These are phyloP conservation scores for Auxenochlorella protothecoides DNA, from an alignment of 139 green algal genomes.

Conservation along the genomic window DNA sequence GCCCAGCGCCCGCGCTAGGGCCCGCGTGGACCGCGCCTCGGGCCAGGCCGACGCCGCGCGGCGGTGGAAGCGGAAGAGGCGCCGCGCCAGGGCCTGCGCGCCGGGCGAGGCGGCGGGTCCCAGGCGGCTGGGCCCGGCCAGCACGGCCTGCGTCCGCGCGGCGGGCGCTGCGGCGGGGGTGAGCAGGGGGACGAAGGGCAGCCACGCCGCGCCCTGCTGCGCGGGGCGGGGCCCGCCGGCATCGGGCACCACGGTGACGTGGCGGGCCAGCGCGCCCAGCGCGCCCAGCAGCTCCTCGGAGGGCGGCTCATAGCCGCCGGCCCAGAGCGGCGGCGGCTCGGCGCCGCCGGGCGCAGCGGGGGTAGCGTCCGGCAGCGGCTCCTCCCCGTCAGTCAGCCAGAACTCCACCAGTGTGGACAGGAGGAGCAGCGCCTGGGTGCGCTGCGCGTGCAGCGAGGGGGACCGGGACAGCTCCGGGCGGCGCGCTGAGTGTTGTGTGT, in stretches of 20 bases:
- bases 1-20: too few relatives aligned
- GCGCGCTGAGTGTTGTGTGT: too few relatives aligned
- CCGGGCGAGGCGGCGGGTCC: slow-evolving; percentile 8
- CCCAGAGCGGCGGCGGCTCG: slow-evolving; percentile 6
- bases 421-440: slow-evolving; percentile 2
- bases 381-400: slow-evolving; percentile 60
- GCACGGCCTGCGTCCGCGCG: background rate
- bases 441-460: too few relatives aligned
- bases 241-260: slow-evolving; percentile 28
- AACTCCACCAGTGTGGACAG: slow-evolving; percentile 55
- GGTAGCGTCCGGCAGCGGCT: slow-evolving; percentile 36
- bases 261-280: slow-evolving; percentile 39
- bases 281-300: slow-evolving; percentile 53
- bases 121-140: slow-evolving; percentile 5
- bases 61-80: slow-evolving; percentile 58
- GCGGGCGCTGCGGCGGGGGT: slow-evolving; percentile 3
- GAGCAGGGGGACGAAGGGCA: slow-evolving; percentile 32
- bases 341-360: background rate
- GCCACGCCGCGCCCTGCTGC: slow-evolving; percentile 38
- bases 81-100: slow-evolving; percentile 43
- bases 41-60: background rate
- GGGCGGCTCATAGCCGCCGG: slow-evolving; percentile 45
- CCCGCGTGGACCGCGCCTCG: too few relatives aligned
- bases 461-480: too few relatives aligned
- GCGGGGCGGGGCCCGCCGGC: slow-evolving; percentile 25